These are phyloP conservation scores for Yamadazyma mexicana DNA, from an alignment of 1,139 yeast genomes.

Conservation along the genomic window DNA sequence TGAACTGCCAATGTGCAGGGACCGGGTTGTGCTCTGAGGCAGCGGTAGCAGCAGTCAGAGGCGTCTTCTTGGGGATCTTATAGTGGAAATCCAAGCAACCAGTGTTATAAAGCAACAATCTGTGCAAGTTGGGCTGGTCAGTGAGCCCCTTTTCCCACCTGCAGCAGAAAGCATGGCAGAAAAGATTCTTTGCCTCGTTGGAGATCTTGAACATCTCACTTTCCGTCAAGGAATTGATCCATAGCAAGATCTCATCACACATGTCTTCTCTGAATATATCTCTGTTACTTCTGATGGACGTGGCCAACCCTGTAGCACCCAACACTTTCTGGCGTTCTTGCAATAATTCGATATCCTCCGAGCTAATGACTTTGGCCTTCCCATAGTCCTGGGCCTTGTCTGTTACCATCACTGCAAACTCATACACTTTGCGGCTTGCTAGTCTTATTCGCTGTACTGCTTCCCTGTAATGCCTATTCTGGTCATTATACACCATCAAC, in stretches of 20 bases:
- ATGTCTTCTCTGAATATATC: conserved; percentile 80
- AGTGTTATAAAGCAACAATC: conserved; percentile 22
- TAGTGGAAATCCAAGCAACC: conserved; percentile 34
- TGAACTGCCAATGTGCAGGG: conserved; percentile 38
- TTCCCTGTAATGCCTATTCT: conserved; percentile 70
- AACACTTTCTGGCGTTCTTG: conserved; percentile 54
- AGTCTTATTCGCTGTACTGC: conserved; percentile 65
- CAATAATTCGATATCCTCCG: conserved; percentile 51
- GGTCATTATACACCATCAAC: conserved; percentile 74
- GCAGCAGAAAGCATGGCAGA: conserved; percentile 54
- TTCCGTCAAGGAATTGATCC: conserved; percentile 63
- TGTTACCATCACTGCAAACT: conserved; percentile 75
- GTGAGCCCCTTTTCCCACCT: conserved; percentile 57
- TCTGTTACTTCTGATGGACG: conserved; percentile 65
- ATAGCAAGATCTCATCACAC: conserved; percentile 67
- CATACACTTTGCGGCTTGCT: conserved; percentile 65
- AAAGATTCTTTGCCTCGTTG: conserved; percentile 45
- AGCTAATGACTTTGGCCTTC: conserved; percentile 64
- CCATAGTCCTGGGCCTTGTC: conserved; percentile 64
- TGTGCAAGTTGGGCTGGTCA: conserved; percentile 12
- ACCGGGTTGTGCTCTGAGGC: conserved; percentile 6
- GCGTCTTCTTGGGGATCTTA: conserved; percentile 39
- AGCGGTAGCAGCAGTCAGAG: conserved; percentile 26
- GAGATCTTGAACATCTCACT: conserved; percentile 56
- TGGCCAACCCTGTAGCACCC: conserved; percentile 61